Evolutionary conservation across 2,329 filamentous ascomycete species (phyloP).

Genomic region (Bipolaris victoriae): DNA sequence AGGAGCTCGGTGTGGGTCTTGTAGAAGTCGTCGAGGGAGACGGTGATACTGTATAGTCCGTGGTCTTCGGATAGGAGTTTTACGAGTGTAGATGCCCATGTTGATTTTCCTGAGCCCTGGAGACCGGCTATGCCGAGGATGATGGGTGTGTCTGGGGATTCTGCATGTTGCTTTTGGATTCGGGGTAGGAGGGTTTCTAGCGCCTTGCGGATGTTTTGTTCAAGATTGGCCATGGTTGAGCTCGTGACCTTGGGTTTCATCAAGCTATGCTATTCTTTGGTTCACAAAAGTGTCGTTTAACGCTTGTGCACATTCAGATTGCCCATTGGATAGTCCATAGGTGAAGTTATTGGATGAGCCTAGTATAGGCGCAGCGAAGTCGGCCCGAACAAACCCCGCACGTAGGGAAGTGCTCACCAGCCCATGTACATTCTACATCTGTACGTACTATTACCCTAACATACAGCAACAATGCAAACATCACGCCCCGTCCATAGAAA

Average conservation of each 20-base stretch:
- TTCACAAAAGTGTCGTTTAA: no score
- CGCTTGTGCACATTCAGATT: neutral
- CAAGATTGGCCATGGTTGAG: constrained; percentile 32
- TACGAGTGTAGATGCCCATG: constrained; percentile 64
- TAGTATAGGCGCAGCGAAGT: neutral
- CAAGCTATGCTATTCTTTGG: neutral
- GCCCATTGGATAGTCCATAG: constrained; percentile 4
- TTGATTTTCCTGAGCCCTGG: constrained; percentile 92
- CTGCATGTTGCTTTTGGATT: constrained; percentile 27
- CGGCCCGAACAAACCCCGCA: constrained; percentile 18
- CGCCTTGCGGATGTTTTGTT: constrained; percentile 36
- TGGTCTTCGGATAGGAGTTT: constrained; percentile 32
- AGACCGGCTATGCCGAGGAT: constrained; percentile 89
- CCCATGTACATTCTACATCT: neutral
- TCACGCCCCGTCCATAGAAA: no score
- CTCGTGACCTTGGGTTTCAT: neutral
- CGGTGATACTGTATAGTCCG: constrained; percentile 36
- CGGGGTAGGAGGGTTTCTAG: constrained; percentile 39
- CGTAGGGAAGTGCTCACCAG: neutral
- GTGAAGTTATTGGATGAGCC: constrained; percentile 1
- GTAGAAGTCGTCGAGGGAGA: constrained; percentile 81
- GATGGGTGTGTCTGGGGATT: constrained; percentile 67
- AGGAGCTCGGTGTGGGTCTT: constrained; percentile 73
- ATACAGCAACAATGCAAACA: no score
- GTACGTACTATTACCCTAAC: no score